Conservation (phyloP, 768 basidiomycete species). For the Russula olivacea region DNA sequence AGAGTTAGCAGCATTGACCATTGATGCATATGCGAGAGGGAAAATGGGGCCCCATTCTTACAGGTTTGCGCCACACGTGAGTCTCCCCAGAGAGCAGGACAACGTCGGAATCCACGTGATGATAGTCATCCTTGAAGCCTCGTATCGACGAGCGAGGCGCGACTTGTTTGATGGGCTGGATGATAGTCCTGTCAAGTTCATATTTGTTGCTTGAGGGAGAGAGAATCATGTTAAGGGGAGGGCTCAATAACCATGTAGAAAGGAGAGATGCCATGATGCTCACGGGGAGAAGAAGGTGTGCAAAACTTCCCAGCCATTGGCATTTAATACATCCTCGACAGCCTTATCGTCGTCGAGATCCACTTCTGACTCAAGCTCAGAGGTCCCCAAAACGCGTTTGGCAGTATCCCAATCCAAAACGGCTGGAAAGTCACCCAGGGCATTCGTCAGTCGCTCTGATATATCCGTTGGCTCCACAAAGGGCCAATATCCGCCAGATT, state of each 20-base stretch:
- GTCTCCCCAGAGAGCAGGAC: constrained; percentile 38
- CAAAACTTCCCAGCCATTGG: constrained; percentile 39
- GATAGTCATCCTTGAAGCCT: constrained; percentile 40
- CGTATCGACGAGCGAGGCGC: constrained; percentile 34
- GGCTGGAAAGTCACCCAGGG: no score
- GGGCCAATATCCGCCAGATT: constrained; percentile 16
- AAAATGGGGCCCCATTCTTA: constrained; percentile 21
- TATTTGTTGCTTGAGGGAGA: constrained; percentile 32
- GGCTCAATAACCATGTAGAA: not conserved
- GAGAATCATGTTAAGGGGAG: not conserved
- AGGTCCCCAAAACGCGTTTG: not conserved
- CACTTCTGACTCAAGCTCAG: not conserved
- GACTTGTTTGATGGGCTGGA: constrained; percentile 36
- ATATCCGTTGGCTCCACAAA: not conserved
- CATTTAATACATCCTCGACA: constrained; percentile 32
- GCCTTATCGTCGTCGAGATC: constrained; percentile 28
- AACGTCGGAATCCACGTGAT: constrained; percentile 33
- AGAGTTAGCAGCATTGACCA: not conserved
- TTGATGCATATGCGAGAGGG: not conserved
- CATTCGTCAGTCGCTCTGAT: not conserved
- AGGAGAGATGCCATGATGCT: constrained; percentile 23
- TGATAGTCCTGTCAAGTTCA: constrained; percentile 40
- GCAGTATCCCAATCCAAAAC: constrained; percentile 13
- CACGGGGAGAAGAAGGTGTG: constrained; percentile 39
- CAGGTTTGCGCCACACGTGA: constrained; percentile 38